A percentile compares a stretch with the other conserved stretches of the same genome.
phyloP scores from a whole-genome alignment of 2,329 filamentous ascomycete species.

The Penicillium sp. region DNA sequence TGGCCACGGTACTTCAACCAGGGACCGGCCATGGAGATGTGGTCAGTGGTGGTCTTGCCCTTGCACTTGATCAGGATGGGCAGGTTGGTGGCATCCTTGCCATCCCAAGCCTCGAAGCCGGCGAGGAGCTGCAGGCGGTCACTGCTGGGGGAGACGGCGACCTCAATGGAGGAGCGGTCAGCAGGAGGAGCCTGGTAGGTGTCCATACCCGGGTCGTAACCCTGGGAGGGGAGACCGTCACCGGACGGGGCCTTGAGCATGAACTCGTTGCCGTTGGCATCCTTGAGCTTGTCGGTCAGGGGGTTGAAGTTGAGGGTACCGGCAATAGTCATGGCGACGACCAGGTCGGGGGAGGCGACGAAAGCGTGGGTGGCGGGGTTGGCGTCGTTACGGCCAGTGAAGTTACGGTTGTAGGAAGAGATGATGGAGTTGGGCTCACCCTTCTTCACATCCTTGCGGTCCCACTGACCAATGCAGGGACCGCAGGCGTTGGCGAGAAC shows the following conservation, averaged over 20 bases:
- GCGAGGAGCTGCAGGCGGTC: conserved; percentile 90
- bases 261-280: conserved; percentile 96
- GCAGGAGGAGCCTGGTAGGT: conserved; percentile 93
- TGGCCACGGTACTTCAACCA: conserved; percentile 99
- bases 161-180: conserved; percentile 67
- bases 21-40: conserved; percentile 91
- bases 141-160: conserved; percentile 80
- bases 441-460: conserved; percentile 89
- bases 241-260: conserved; percentile 74
- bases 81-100: conserved; percentile 77
- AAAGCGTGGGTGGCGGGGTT: conserved; percentile 94
- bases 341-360: conserved; percentile 83
- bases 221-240: conserved; percentile 69
- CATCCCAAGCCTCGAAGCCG: conserved; percentile 84
- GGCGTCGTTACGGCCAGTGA: conserved; percentile 94
- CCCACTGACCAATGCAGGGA: conserved; percentile 93
- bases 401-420: conserved; percentile 99
- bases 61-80: conserved; percentile 94
- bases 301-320: conserved; percentile 92
- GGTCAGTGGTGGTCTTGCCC: conserved; percentile 95
- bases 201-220: conserved; percentile 86
- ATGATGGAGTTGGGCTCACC: conserved; percentile 93
- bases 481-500: conserved; percentile 94
- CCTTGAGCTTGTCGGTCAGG: conserved; percentile 83
- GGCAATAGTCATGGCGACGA: conserved; percentile 79